Base-by-base conservation (phyloP, 176 grass and related monocot species). In the Guadua angustifolia region DNA sequence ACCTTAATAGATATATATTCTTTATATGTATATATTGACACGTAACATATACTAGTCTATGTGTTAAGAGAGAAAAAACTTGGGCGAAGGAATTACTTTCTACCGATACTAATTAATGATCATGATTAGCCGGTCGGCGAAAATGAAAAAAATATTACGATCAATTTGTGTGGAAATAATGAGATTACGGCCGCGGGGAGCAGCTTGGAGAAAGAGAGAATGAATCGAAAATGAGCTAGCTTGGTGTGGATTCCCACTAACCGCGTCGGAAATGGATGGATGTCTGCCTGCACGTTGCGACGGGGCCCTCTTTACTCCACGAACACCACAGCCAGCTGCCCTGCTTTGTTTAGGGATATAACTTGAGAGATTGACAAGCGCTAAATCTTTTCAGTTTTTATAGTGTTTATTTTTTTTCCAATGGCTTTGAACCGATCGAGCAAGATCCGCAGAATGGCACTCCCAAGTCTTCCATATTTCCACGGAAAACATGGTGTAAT, bases 221-320 rank as follows among this genome's bases (percentile, higher is more conserved):
- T 24, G n/a, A 59, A 59, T 19, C 49, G 22, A 39, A 22, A 17
- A 16, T 1, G 6, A 29, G 16, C 9, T 24, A 40, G 24, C 14
- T 69, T 14, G 67, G 24, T 47, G 72, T 75, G 69, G 82, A 52
- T 9, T 42, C 58, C 82, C 82, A 84, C 90, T 87, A 89, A 83
- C 49, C 79, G 83, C 83, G 90, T 89, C n/a, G 71, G 82, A 52
- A 40, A 57, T 4, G 53, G 19, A 9, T 45, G 52, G 71, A 53
- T 75, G 55, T 45, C 75, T 86, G 85, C 67, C 71, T 55, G 42
- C 90, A 89, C 90, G 90, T 83, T 86, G 70, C 70, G 84, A 52
- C 40, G 26, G 66, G 66, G 71, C 78, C 83, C 83, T 71, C 86
- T 40, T 86, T 82, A 62, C 69, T 47, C 7, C 60, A 17, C 19